A percentile compares a stretch with the other conserved stretches of the same genome.
Evolutionary conservation across 164 flowering plant species (phyloP).

Genomic region (Dillenia turbinata): DNA sequence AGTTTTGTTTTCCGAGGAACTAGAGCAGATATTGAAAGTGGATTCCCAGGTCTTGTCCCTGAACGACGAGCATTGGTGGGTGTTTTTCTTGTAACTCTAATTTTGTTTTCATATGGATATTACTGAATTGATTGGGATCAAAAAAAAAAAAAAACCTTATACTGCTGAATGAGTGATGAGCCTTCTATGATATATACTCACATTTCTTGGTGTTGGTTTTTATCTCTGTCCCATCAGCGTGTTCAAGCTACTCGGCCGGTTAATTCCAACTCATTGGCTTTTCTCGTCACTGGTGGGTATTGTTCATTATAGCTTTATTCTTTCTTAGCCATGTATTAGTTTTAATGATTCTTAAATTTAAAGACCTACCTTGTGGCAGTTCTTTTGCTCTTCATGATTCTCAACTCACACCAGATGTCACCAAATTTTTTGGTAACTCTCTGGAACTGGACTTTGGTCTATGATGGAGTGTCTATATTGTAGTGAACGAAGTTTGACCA

Average conservation of each 20-base stretch:
- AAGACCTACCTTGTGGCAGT: constrained; percentile 32
- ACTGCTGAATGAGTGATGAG: neutral
- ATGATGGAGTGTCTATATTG: too few species aligned
- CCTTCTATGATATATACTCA: too few species aligned
- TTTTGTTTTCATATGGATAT: neutral
- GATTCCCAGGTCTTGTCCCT: constrained; percentile 66
- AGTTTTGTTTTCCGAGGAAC: constrained; percentile 77
- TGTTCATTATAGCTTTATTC: neutral
- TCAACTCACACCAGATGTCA: constrained; percentile 90
- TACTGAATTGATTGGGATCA: neutral
- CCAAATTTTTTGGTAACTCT: constrained; percentile 83
- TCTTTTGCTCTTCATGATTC: constrained; percentile 77
- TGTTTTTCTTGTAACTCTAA: neutral
- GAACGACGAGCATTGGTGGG: constrained; percentile 74
- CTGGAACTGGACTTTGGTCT: neutral
- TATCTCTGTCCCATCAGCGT: constrained; percentile 41
- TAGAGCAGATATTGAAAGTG: constrained; percentile 71
- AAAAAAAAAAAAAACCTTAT: neutral
- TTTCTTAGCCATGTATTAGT: neutral
- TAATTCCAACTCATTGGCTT: constrained; percentile 74
- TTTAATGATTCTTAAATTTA: too few species aligned
- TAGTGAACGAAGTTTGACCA: neutral
- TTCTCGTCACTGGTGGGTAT: constrained; percentile 72
- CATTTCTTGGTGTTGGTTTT: neutral
- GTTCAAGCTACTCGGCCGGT: constrained; percentile 70